Evolutionary conservation across 257 asterid species (phyloP), one percentile per base, ranked within the genome.

Genomic region (Phtheirospermum japonicum): DNA sequence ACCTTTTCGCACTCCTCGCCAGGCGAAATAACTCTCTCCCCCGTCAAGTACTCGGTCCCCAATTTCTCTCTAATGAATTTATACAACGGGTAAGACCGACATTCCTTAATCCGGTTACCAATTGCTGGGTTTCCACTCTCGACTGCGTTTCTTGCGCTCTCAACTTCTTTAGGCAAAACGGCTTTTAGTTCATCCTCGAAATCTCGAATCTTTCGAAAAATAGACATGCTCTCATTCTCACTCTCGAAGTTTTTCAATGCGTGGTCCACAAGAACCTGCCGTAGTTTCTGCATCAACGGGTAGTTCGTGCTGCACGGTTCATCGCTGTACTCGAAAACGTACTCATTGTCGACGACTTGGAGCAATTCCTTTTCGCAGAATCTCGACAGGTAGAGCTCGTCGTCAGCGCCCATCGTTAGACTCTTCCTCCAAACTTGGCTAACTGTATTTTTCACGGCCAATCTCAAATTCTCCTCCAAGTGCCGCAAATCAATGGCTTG

Each of bases 1-100:
- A 82, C 85, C 74, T 82, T 82, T 5, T 82, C 88, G 4, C 80
- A 67, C 34, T 76, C 88, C 57, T 82, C 85, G 0, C 88, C 85
- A 0, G 88, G 88, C 0, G 88, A 82, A 0, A 66, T 66, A 11
- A 51, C 73, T 49, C 58, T 75, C 66, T 82, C 88, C 5, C 85
- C 88, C 0, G 88, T 82, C 78, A 79, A 60, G 56, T 59, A 74
- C 43, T 51, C 73, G 0, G 83, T 55, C 7, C 80, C 79, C 28
- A 73, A 11, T 40, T 70, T 80, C 68, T 78, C 84, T 51, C 84
- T 67, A 10, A 82, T 69, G 42, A 82, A 82, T 59, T 45, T 63
- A 39, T 79, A 82, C 73, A 79, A 42, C 6, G 88, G 85, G 12
- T 82, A 82, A 2, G 88, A 82, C 12, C 85, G 45, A 71, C 88